Base-by-base conservation (phyloP, 257 asterid species). In the Buddleja alternifolia region DNA sequence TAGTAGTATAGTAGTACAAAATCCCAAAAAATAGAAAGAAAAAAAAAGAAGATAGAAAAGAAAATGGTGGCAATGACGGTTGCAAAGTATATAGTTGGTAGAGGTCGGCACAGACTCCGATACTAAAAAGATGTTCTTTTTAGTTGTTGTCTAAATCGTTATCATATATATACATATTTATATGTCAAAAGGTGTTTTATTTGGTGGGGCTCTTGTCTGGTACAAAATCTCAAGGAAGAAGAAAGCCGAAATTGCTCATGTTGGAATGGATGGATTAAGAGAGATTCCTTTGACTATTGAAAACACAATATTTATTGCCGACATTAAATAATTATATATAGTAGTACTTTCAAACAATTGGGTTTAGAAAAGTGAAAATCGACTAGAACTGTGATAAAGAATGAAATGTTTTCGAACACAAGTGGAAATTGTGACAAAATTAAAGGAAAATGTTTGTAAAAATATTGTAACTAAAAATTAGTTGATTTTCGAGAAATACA, bases 41-140 rank as follows among this genome's bases (percentile, higher is more conserved):
- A 29, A 29, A 29, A 29, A 29, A 29, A 29, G n/a, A 41, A 41
- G n/a, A 7, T 10, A 14, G n/a, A 29, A 5, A 11, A 40, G 16
- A 36, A 32, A 36, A 32, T 32, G 21, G 44, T n/a, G 44, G 44
- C 44, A 3, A 32, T n/a, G n/a, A 29, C 62, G 11, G 44, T 56
- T 56, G 62, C 6, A 32, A 56, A 32, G 34, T 1, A 29, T 29
- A 29, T 29, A 29, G 2, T 29, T 5, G 23, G 16, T 8, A 29
- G 64, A 58, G 34, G 46, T 37, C 64, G 64, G 46, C 64, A 45
- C 9, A 37, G 64, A 58, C 64, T 34, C 32, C 64, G 37, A 36
- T 8, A 12, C 15, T 34, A 34, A 4, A 34, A 21, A 34, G 45
- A 29, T 2, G 24, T 34, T 36, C n/a, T 41, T 36, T 16, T 34